Percentiles rank a stretch among this genome's conserved stretches.
These are phyloP conservation scores for Aquilaria yunnanensis DNA, from an alignment of 345 rosid genomes.

Conservation along the genomic window DNA sequence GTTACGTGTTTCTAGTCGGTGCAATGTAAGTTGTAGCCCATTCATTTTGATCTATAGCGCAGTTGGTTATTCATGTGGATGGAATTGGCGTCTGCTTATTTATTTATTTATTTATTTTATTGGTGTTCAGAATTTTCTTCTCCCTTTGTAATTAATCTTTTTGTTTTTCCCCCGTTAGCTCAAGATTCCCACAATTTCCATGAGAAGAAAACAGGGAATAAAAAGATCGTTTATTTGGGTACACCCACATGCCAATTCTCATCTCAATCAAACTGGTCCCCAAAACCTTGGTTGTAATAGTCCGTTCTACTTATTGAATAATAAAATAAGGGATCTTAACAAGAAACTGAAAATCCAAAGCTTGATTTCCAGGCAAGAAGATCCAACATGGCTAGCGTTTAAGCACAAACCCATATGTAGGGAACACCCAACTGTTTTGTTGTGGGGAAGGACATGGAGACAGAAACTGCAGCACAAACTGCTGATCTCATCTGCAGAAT, in stretches of 20 bases:
- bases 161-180: not conserved
- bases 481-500: no score
- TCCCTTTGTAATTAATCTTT: not conserved
- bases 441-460: no score
- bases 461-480: no score
- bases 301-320: not conserved
- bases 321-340: not conserved
- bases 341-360: not conserved
- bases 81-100: slow-evolving; percentile 8
- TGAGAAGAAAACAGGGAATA: not conserved
- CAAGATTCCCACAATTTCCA: not conserved
- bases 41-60: not conserved
- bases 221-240: not conserved
- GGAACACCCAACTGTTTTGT: not conserved
- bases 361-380: not conserved
- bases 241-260: not conserved
- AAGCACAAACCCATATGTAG: not conserved
- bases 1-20: no score
- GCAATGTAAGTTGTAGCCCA: no score
- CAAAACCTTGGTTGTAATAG: no score
- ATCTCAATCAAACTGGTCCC: slow-evolving; percentile 9
- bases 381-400: not conserved
- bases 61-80: slow-evolving; percentile 35
- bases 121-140: not conserved
- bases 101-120: not conserved